Evolutionary conservation across 2,329 filamentous ascomycete species (phyloP).

Genomic region (Aspergillus brasiliensis): DNA sequence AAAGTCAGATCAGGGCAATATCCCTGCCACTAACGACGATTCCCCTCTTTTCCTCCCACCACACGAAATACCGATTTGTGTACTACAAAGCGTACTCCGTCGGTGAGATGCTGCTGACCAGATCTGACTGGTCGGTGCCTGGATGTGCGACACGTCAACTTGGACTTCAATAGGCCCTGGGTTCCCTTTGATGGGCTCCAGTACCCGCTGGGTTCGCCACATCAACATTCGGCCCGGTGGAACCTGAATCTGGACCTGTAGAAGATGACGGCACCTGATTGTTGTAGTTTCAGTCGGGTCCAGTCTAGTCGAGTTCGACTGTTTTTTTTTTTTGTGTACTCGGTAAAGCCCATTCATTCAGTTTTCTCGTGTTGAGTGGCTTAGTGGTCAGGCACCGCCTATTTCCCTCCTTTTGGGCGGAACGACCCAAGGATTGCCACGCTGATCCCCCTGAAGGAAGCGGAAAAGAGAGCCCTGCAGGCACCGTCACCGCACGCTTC

Average conservation of each 20-base stretch:
- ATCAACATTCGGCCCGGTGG: too few relatives aligned
- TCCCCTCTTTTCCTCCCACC: too few relatives aligned
- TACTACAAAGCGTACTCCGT: too few relatives aligned
- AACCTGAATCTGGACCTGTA: too few relatives aligned
- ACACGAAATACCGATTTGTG: too few relatives aligned
- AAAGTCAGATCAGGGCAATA: too few relatives aligned
- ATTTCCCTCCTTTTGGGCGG: background rate
- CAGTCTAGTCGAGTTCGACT: background rate
- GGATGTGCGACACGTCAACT: conserved; percentile 1
- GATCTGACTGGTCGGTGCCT: background rate
- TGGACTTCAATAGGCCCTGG: background rate
- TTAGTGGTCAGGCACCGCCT: background rate
- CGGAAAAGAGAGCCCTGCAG: conserved; percentile 7
- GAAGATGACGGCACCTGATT: background rate
- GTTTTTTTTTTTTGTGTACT: background rate
- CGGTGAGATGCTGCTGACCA: background rate
- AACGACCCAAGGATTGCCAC: background rate
- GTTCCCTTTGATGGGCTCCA: background rate
- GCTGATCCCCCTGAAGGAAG: background rate
- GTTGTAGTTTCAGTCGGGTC: background rate
- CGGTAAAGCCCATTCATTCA: too few relatives aligned
- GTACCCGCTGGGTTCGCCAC: background rate
- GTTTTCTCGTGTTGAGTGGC: background rate
- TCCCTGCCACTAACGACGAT: too few relatives aligned
- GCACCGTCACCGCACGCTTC: background rate